These are phyloP conservation scores for Epithele typhae DNA, from an alignment of 768 basidiomycete species.

Conservation along the genomic window DNA sequence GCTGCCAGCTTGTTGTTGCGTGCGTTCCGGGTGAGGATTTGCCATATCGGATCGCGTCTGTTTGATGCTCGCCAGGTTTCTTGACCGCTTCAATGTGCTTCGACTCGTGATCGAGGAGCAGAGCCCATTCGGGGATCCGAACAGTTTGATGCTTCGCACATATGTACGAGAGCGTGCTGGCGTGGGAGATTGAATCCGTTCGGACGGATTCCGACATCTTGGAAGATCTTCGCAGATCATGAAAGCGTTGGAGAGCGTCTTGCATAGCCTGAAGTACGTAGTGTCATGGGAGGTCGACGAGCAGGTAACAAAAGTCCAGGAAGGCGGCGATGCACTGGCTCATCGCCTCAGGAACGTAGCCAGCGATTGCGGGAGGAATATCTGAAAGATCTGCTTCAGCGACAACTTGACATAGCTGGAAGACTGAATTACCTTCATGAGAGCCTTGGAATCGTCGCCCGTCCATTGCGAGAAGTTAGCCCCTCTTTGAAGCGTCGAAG, in stretches of 20 bases:
- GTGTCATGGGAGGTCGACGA: not conserved
- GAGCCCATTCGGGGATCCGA: conserved; percentile 22
- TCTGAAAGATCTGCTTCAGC: not conserved
- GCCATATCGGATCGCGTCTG: conserved; percentile 13
- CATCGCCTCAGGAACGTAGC: not conserved
- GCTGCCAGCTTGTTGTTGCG: conserved; percentile 20
- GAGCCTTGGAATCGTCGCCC: conserved; percentile 24
- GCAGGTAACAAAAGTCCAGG: not conserved
- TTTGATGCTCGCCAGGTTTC: conserved; percentile 21
- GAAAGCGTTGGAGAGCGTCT: not conserved
- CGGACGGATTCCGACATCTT: not conserved
- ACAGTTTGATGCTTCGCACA: conserved; percentile 12
- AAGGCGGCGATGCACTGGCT: not conserved
- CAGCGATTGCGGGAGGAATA: conserved; percentile 11
- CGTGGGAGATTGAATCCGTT: not conserved
- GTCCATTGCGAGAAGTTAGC: conserved; percentile 25
- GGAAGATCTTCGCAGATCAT: conserved; percentile 8
- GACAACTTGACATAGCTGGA: not conserved
- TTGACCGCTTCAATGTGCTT: conserved; percentile 23
- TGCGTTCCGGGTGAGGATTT: conserved; percentile 22
- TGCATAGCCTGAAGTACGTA: too few species aligned
- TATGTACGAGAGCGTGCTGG: conserved; percentile 7
- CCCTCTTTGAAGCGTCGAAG: conserved; percentile 20
- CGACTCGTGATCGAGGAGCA: conserved; percentile 24
- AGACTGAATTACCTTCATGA: conserved; percentile 21